A percentile compares a stretch with the other conserved stretches of the same genome.
Evolutionary conservation across 208 protist genomes (phyloP).

Genomic region (Histomonas meleagridis): DNA sequence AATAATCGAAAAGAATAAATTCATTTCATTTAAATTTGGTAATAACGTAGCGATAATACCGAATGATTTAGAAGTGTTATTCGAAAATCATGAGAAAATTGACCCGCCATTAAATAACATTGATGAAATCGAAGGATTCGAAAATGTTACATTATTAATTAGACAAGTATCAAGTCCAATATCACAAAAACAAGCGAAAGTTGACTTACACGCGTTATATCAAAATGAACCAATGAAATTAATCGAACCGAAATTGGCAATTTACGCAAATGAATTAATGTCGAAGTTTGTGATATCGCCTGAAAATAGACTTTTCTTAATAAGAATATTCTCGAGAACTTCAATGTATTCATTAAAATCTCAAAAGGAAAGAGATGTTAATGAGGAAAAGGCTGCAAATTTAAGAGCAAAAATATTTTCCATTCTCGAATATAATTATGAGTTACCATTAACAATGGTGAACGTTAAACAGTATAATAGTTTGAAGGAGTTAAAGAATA

Average conservation of each 20-base stretch:
- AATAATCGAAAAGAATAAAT: not conserved
- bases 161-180: not conserved
- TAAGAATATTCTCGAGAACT: not conserved
- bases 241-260: not conserved
- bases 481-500: too few relatives aligned
- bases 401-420: not conserved
- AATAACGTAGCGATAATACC: not conserved
- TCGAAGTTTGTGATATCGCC: not conserved
- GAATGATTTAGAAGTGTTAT: not conserved
- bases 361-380: not conserved
- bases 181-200: not conserved
- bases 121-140: not conserved
- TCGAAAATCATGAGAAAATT: not conserved
- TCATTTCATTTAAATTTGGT: not conserved
- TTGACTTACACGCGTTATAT: not conserved
- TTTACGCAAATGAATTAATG: not conserved
- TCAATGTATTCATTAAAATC: not conserved
- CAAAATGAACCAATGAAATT: not conserved
- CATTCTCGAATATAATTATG: too few relatives aligned
- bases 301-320: not conserved
- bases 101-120: not conserved
- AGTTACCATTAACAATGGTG: too few relatives aligned
- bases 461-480: too few relatives aligned
- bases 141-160: not conserved
- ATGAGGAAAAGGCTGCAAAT: not conserved